Base-by-base conservation (phyloP, 768 basidiomycete genomes). In the Tephrocybe sp. region DNA sequence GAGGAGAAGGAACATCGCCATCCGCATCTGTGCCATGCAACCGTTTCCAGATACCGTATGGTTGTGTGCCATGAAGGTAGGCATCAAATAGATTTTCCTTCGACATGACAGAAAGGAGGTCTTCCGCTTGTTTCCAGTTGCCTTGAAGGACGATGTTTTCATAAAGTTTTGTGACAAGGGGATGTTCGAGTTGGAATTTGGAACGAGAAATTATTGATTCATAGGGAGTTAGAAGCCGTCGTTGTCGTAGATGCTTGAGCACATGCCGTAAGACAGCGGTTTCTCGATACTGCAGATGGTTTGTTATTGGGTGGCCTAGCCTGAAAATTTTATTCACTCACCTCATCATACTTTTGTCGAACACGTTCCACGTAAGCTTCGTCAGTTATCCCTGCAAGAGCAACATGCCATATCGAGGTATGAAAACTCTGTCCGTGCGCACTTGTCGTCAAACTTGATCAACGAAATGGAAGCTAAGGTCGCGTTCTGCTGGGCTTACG, bases 371-470 rank as follows among this genome's bases (percentile, higher is more conserved):
- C 83, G 39, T 75, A 78, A 4, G 64, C 59, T 41, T 76, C 68
- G 19, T 87, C 80, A 1, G 61, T 66, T 24, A 86, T 79, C 1
- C 89, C 90, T 3, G 71, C 66, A 47, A 91, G 56, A 1, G 82
- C 64, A 22, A 91, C 71, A 55, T 84, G 73, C 90, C 90, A 92
- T 45, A 92, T 82, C 1, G 89, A 90, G 19, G 82, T 81, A 58
- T 91, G 87, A 61, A 85, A 91, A 57, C 78, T 84, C 52, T 76
- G 81, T 1, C 76, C 79, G 63, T 89, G 84, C 4, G 86, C 82
- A 31, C 89, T 90, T 45, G 5, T 33, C 15, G 18, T 13, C 15
- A 9, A 1, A 11, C 9, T 29, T 15, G 19, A 37, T 54, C 11
- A n/a, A 27, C 44, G 9, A 45, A n/a, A 10, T 21, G 25, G 50